A percentile compares a stretch with the other conserved stretches of the same genome.
Conservation (phyloP, 306 rosid genomes). For the Prunus armeniaca region DNA sequence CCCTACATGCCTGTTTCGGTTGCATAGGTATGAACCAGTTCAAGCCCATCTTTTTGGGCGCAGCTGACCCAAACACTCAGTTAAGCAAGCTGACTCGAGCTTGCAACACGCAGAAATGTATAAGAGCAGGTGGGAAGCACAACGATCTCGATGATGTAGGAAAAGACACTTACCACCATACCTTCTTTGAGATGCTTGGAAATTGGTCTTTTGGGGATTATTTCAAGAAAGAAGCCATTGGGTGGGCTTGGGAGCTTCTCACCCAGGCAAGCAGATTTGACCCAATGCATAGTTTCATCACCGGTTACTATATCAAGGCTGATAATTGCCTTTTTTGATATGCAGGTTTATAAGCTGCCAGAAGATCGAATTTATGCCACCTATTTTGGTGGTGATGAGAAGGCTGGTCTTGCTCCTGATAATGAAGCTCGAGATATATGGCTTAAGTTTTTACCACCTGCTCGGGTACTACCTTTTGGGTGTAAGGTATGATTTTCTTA, state of each 20-base stretch:
- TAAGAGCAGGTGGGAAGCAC: conserved; percentile 97
- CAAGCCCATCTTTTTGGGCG: conserved; percentile 94
- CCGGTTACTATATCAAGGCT: background rate
- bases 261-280: conserved; percentile 51
- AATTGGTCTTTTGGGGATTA: conserved; percentile 98
- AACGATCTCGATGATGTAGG: conserved; percentile 97
- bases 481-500: conserved; percentile 54
- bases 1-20: background rate
- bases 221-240: conserved; percentile 81
- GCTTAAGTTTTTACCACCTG: conserved; percentile 78
- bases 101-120: conserved; percentile 90
- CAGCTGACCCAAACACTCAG: conserved; percentile 76
- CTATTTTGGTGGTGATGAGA: conserved; percentile 92
- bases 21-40: conserved; percentile 89
- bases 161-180: conserved; percentile 96
- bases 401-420: conserved; percentile 85
- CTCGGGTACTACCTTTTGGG: conserved; percentile 90
- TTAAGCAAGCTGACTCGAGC: conserved; percentile 85
- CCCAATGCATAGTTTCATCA: background rate
- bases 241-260: conserved; percentile 94
- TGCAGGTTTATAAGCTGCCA: conserved; percentile 80
- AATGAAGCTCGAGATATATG: conserved; percentile 79
- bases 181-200: conserved; percentile 98
- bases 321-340: background rate
- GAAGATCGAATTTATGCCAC: conserved; percentile 77